Evolutionary conservation across 78 protist genomes (phyloP).

Genomic region (Dictyostelium discoideum): dicty_2.7 NC_007091.3:3922001-3922500

Average conservation of each 20-base stretch:
- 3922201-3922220: slow-evolving; percentile 24
- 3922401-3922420: not conserved
- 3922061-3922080: slow-evolving; percentile 15
- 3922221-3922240: slow-evolving; percentile 64
- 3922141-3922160: not conserved
- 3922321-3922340: not conserved
- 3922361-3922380: not conserved
- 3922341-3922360: slow-evolving; percentile 53
- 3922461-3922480: not conserved
- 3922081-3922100: slow-evolving; percentile 45
- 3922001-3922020: not conserved
- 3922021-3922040: not conserved
- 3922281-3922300: slow-evolving; percentile 20
- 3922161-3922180: not conserved
- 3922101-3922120: not conserved
- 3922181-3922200: not conserved
- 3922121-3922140: slow-evolving; percentile 2
- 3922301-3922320: not conserved
- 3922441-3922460: not conserved
- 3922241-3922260: slow-evolving; percentile 71
- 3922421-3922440: not conserved
- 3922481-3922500: slow-evolving; percentile 34
- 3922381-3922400: not conserved
- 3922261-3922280: not conserved
- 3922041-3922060: slow-evolving; percentile 25